Percentiles rank a stretch among this genome's conserved stretches.
These are phyloP conservation scores for Trichothecium sympodiale DNA, from an alignment of 2,329 filamentous ascomycete genomes.

Conservation along the genomic window DNA sequence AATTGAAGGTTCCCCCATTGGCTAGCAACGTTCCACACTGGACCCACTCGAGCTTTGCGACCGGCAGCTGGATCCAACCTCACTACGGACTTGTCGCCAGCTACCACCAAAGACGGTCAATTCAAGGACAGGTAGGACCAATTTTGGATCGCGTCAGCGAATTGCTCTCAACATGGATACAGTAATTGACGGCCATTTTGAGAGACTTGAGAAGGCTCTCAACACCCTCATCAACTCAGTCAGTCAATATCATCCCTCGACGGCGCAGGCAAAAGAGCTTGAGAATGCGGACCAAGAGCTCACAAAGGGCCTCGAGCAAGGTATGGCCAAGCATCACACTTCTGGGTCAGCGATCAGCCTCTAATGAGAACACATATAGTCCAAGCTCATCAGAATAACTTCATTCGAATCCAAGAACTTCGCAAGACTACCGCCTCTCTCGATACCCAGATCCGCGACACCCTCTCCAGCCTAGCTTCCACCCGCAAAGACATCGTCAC, in stretches of 20 bases:
- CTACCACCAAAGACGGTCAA: too few species aligned
- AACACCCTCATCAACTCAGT: conserved; percentile 67
- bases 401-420: conserved; percentile 57
- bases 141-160: too few species aligned
- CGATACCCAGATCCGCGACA: conserved; percentile 62
- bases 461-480: conserved; percentile 56
- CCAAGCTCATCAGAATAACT: conserved; percentile 63
- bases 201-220: conserved; percentile 56
- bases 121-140: too few species aligned
- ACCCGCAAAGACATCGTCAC: conserved; percentile 63
- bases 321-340: conserved; percentile 25
- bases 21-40: too few species aligned
- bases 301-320: conserved; percentile 50
- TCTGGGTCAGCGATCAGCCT: neutral
- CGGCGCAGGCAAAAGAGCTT: conserved; percentile 56
- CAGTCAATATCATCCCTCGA: conserved; percentile 68
- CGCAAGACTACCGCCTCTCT: conserved; percentile 53
- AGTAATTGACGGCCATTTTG: conserved; percentile 50
- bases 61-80: too few species aligned
- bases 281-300: conserved; percentile 60
- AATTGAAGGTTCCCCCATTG: too few species aligned
- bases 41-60: too few species aligned
- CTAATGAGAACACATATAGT: conserved; percentile 30
- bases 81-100: too few species aligned
- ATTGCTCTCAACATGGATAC: conserved; percentile 54